A percentile compares a stretch with the other conserved stretches of the same genome.
phyloP scores from a whole-genome alignment of 225 moss, liverwort and hornwort species.

The Physcomitrium patens region DNA sequence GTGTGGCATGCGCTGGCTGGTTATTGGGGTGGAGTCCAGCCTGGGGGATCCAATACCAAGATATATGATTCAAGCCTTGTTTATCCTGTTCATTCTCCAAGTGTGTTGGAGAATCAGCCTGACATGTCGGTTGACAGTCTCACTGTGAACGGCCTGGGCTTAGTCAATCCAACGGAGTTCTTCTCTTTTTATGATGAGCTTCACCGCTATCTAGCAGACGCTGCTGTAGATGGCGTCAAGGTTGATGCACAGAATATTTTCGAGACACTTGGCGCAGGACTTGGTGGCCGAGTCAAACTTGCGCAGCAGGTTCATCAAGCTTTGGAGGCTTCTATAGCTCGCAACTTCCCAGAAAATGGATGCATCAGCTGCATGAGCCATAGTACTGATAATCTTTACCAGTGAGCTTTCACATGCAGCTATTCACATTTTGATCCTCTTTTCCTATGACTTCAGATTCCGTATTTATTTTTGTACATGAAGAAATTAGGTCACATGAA shows the following conservation, averaged over 20 bases:
- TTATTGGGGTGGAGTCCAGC: slow-evolving; percentile 98
- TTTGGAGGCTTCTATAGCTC: slow-evolving; percentile 81
- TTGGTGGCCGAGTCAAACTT: slow-evolving; percentile 86
- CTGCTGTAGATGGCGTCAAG: slow-evolving; percentile 94
- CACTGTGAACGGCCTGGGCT: slow-evolving; percentile 82
- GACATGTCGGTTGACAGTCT: slow-evolving; percentile 88
- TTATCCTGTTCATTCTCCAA: slow-evolving; percentile 82
- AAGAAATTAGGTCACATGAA: background rate
- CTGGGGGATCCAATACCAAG: slow-evolving; percentile 68
- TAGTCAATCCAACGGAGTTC: slow-evolving; percentile 75
- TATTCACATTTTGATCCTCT: background rate
- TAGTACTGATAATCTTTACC: slow-evolving; percentile 84
- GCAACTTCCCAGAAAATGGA: slow-evolving; percentile 85
- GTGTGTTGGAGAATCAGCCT: slow-evolving; percentile 89
- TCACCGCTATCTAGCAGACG: slow-evolving; percentile 76
- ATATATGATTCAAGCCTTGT: slow-evolving; percentile 67
- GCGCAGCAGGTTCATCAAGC: slow-evolving; percentile 77
- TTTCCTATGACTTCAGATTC: no score
- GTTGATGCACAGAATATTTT: slow-evolving; percentile 93
- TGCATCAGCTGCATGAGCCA: slow-evolving; percentile 99
- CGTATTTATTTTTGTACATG: background rate
- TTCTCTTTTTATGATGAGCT: slow-evolving; percentile 70
- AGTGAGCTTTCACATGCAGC: slow-evolving; percentile 39
- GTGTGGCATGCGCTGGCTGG: slow-evolving; percentile 98
- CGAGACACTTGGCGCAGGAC: slow-evolving; percentile 86